Evolutionary conservation across 1,284 basidiomycete genomes (phyloP).

Genomic region (Rhodofomes roseus): DNA sequence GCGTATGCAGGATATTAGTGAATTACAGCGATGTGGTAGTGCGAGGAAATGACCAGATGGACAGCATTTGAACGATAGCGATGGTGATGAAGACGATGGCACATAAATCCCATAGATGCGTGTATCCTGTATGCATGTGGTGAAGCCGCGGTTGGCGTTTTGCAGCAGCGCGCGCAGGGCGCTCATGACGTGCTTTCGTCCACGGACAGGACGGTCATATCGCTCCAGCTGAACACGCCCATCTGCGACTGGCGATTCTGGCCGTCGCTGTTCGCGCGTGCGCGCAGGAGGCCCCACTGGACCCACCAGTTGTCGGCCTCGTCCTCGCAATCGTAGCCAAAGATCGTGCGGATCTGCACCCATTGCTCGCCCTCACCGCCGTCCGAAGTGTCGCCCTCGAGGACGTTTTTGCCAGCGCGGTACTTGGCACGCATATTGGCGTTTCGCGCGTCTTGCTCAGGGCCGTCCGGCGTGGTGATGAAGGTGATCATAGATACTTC

Average conservation of each 20-base stretch:
- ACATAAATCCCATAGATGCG: not conserved
- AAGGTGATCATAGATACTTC: conserved; percentile 16
- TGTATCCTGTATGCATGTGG: not conserved
- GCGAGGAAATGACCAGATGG: not conserved
- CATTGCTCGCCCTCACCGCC: conserved; percentile 25
- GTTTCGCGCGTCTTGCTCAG: conserved; percentile 39
- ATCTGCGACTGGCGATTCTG: not conserved
- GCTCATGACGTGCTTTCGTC: not conserved
- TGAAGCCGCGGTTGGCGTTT: not conserved
- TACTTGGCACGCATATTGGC: conserved; percentile 35
- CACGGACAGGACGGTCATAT: conserved; percentile 2
- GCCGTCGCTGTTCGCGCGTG: conserved; percentile 20
- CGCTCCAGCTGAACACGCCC: conserved; percentile 4
- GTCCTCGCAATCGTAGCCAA: conserved; percentile 35
- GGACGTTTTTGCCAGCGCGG: conserved; percentile 34
- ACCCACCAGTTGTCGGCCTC: conserved; percentile 38
- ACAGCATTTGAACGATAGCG: not conserved
- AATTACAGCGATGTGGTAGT: not conserved
- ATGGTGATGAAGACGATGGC: not conserved
- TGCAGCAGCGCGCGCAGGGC: not conserved
- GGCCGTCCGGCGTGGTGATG: conserved; percentile 16
- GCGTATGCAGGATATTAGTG: not conserved
- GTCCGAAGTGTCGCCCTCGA: conserved; percentile 25
- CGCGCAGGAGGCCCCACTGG: conserved; percentile 31
- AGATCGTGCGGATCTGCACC: conserved; percentile 24